These are phyloP conservation scores for Salix purpurea DNA, from an alignment of 345 rosid genomes.

Conservation along the genomic window DNA sequence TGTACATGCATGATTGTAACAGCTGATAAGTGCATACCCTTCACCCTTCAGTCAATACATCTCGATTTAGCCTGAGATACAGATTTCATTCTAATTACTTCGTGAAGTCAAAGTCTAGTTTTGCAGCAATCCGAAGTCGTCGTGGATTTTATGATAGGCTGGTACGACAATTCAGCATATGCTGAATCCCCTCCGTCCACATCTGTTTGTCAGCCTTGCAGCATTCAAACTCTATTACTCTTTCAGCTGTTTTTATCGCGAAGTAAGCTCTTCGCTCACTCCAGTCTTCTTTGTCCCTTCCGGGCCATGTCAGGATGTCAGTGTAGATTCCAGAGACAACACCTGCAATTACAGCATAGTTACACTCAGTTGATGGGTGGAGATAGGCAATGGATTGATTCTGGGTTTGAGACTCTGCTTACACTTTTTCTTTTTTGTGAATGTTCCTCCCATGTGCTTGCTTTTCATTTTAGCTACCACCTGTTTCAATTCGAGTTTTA, in stretches of 20 bases:
- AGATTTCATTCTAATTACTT: not conserved
- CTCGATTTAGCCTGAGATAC: too few species aligned
- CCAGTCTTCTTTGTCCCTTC: conserved; percentile 41
- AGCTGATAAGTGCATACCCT: not conserved
- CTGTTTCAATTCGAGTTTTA: conserved; percentile 29
- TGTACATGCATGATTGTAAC: not conserved
- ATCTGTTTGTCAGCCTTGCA: conserved; percentile 57
- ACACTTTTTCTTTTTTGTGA: conserved; percentile 83
- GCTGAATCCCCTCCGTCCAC: conserved; percentile 79
- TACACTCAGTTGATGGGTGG: not conserved
- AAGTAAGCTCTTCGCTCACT: conserved; percentile 57
- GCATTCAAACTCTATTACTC: conserved; percentile 84
- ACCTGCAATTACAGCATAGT: conserved; percentile 38
- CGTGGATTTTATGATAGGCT: conserved; percentile 18
- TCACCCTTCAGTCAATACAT: too few species aligned
- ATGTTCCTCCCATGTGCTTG: conserved; percentile 86
- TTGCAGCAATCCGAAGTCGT: conserved; percentile 7
- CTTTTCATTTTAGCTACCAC: conserved; percentile 83
- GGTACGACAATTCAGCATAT: conserved; percentile 49
- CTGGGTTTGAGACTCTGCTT: conserved; percentile 28
- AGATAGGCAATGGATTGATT: conserved; percentile 9
- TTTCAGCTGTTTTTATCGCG: conserved; percentile 62
- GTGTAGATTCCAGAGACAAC: conserved; percentile 55
- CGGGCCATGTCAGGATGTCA: conserved; percentile 62
- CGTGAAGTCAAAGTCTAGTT: conserved; percentile 10